Conservation (phyloP, 2,329 filamentous ascomycete species). For the Beauveria pseudobassiana region DNA sequence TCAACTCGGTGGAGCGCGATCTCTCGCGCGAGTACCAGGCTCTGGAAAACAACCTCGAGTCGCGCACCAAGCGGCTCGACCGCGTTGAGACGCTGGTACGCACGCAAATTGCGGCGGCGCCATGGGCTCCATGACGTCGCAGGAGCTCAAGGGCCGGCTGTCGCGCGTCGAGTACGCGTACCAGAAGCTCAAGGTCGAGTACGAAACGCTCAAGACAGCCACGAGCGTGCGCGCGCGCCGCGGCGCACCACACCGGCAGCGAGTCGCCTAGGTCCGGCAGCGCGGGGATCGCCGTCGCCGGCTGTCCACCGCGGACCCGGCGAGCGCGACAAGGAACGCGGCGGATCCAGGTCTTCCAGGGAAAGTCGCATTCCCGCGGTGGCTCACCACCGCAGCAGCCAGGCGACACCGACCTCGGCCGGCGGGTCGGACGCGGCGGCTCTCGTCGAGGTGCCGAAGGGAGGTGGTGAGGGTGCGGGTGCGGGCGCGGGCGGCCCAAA, state of each 20-base stretch:
- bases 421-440: not conserved
- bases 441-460: slow-evolving; percentile 16
- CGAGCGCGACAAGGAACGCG: slow-evolving; percentile 39
- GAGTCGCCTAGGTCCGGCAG: slow-evolving; percentile 30
- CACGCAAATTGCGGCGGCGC: slow-evolving; percentile 50
- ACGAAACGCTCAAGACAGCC: slow-evolving; percentile 60
- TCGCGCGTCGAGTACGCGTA: slow-evolving; percentile 53
- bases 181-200: slow-evolving; percentile 56
- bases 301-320: slow-evolving; percentile 43
- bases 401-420: slow-evolving; percentile 13
- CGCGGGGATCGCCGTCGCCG: slow-evolving; percentile 43
- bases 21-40: slow-evolving; percentile 86
- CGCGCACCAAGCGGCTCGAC: slow-evolving; percentile 78
- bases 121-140: slow-evolving; percentile 36
- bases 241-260: slow-evolving; percentile 12
- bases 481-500: slow-evolving; percentile 21
- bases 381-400: slow-evolving; percentile 15
- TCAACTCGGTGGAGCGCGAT: slow-evolving; percentile 80
- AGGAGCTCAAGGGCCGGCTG: slow-evolving; percentile 39
- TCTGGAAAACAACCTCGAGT: slow-evolving; percentile 72
- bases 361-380: slow-evolving; percentile 18
- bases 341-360: slow-evolving; percentile 18
- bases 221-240: slow-evolving; percentile 49
- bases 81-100: slow-evolving; percentile 74
- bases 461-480: slow-evolving; percentile 2